These are phyloP conservation scores for Nemania diffusa DNA, from an alignment of 2,329 filamentous ascomycete genomes.

Conservation along the genomic window DNA sequence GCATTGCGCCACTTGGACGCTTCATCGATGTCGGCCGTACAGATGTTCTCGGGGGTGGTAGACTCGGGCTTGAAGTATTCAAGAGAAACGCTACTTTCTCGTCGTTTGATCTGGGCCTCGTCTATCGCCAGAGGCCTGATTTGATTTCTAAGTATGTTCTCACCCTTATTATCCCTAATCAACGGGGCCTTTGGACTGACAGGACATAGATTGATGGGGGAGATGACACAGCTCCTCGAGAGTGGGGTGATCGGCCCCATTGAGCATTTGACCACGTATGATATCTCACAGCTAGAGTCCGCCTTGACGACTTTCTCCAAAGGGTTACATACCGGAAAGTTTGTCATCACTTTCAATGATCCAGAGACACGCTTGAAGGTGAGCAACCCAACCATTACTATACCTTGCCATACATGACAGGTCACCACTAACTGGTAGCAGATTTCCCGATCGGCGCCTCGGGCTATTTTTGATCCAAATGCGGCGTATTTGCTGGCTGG, in stretches of 20 bases:
- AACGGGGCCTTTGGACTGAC: not conserved
- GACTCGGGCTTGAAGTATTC: constrained; percentile 27
- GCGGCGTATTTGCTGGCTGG: constrained; percentile 49
- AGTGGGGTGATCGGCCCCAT: constrained; percentile 17
- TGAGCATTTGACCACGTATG: constrained; percentile 8
- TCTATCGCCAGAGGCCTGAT: constrained; percentile 6
- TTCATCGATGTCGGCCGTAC: constrained; percentile 29
- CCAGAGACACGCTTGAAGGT: constrained; percentile 19
- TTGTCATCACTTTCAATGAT: constrained; percentile 27
- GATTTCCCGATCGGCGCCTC: constrained; percentile 17
- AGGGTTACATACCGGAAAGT: constrained; percentile 26
- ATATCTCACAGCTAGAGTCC: constrained; percentile 28
- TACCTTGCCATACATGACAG: not conserved
- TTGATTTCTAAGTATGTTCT: constrained; percentile 15
- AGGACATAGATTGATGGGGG: too few relatives aligned
- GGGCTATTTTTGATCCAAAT: constrained; percentile 8
- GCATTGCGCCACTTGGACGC: constrained; percentile 8
- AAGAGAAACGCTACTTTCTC: constrained; percentile 22
- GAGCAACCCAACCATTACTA: not conserved
- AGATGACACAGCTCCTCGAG: constrained; percentile 5
- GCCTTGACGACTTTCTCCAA: constrained; percentile 27
- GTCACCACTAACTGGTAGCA: constrained; percentile 1
- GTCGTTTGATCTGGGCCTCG: constrained; percentile 23
- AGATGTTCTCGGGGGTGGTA: constrained; percentile 10
- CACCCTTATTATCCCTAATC: too few relatives aligned